Evolutionary conservation across 208 protist species (phyloP).

Genomic region (Borovskyia barvae): DNA sequence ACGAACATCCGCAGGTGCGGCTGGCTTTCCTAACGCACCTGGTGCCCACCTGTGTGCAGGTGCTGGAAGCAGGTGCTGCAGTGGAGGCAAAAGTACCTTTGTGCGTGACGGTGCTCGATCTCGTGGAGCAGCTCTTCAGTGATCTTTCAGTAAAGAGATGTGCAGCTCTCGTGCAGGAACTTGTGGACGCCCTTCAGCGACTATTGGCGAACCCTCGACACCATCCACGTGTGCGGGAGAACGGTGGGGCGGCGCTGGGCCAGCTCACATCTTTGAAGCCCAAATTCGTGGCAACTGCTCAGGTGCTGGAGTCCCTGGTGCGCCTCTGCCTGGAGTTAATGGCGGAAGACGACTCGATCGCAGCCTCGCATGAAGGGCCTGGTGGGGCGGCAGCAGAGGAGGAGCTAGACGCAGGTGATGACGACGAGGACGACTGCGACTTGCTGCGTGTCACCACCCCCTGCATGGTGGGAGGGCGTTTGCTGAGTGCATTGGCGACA

Average conservation of each 20-base stretch:
- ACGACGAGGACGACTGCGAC: constrained; percentile 36
- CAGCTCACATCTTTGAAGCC: constrained; percentile 51
- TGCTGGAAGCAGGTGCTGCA: constrained; percentile 29
- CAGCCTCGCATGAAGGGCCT: constrained; percentile 35
- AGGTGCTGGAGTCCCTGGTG: constrained; percentile 58
- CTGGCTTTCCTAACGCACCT: constrained; percentile 38
- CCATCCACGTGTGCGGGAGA: constrained; percentile 55
- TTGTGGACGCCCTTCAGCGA: constrained; percentile 33
- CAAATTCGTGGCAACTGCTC: constrained; percentile 55
- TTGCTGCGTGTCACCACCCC: constrained; percentile 65
- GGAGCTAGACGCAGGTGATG: constrained; percentile 25
- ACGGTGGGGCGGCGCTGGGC: constrained; percentile 42
- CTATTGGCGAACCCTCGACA: constrained; percentile 32
- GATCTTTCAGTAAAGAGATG: constrained; percentile 57
- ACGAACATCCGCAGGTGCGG: constrained; percentile 29
- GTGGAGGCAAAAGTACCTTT: constrained; percentile 36
- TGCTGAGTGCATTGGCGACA: constrained; percentile 62
- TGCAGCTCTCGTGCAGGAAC: constrained; percentile 22
- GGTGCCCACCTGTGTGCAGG: constrained; percentile 34
- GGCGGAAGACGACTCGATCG: constrained; percentile 75
- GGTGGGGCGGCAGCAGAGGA: constrained; percentile 30
- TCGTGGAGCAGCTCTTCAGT: constrained; percentile 58
- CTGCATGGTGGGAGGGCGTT: constrained; percentile 63
- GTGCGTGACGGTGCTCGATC: constrained; percentile 63
- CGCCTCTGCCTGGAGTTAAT: constrained; percentile 60